Conservation (phyloP, 371 early-diverging fungal genomes). For the Ordospora colligata region DNA sequence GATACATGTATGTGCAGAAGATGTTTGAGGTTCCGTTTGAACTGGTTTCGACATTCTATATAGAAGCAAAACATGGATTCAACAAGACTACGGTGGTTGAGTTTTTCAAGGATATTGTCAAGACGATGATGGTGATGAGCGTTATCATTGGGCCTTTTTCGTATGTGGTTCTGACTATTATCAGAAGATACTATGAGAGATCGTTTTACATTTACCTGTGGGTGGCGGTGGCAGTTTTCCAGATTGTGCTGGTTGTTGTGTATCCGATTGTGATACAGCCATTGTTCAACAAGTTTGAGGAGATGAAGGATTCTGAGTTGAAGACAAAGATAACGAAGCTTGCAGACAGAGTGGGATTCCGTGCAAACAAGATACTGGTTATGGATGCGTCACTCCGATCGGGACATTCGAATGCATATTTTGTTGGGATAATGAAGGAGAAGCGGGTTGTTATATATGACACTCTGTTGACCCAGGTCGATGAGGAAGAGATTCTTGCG, state of each 20-base stretch:
- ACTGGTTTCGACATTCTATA: conserved; percentile 77
- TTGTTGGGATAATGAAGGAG: conserved; percentile 68
- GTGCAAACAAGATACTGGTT: conserved; percentile 79
- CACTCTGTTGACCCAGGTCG: conserved; percentile 75
- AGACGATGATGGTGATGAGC: conserved; percentile 6
- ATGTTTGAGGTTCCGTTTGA: conserved; percentile 68
- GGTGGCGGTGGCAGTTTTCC: conserved; percentile 64
- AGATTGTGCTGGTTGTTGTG: conserved; percentile 73
- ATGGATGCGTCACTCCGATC: conserved; percentile 87
- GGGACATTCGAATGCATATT: conserved; percentile 89
- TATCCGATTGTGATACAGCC: conserved; percentile 90
- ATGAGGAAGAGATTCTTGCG: conserved; percentile 70
- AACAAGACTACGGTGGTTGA: conserved; percentile 78
- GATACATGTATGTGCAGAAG: neutral
- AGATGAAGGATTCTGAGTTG: conserved; percentile 72
- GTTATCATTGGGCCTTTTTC: conserved; percentile 37
- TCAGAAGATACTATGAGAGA: conserved; percentile 12
- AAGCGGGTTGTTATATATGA: conserved; percentile 92
- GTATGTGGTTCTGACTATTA: conserved; percentile 25
- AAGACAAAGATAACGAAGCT: conserved; percentile 72
- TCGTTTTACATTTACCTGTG: conserved; percentile 25
- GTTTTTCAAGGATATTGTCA: conserved; percentile 70
- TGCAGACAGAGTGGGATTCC: conserved; percentile 74
- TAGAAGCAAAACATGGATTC: conserved; percentile 85
- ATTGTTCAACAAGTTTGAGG: conserved; percentile 84